Conservation (phyloP, 768 basidiomycete species). For the Collybiopsis confluens region DNA sequence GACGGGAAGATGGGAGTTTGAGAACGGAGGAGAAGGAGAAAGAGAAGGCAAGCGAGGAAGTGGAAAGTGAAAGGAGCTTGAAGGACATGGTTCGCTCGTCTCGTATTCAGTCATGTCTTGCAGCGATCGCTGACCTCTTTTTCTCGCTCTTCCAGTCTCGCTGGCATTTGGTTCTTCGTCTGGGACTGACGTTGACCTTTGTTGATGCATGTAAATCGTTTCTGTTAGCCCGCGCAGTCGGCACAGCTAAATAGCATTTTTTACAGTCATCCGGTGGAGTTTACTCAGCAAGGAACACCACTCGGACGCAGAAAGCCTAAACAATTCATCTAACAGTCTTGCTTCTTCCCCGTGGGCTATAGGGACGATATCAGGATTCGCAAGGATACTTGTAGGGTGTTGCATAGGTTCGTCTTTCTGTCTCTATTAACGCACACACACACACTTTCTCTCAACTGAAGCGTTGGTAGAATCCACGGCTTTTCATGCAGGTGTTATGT, state of each 20-base stretch:
- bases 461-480: slow-evolving; percentile 62
- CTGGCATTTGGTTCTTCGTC: slow-evolving; percentile 53
- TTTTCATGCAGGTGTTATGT: slow-evolving; percentile 66
- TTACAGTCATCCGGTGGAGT: slow-evolving; percentile 81
- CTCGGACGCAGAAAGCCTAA: slow-evolving; percentile 20
- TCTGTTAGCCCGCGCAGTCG: too few species aligned
- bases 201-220: slow-evolving; percentile 67
- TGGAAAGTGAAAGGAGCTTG: too few species aligned
- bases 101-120: too few species aligned
- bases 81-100: too few species aligned
- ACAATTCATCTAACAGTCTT: slow-evolving; percentile 26
- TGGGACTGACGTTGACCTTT: slow-evolving; percentile 55
- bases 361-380: slow-evolving; percentile 45
- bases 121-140: not conserved
- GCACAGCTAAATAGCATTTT: too few species aligned
- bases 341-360: slow-evolving; percentile 52
- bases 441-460: not conserved
- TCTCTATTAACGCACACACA: not conserved
- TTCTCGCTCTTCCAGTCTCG: slow-evolving; percentile 37
- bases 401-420: slow-evolving; percentile 44
- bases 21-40: slow-evolving; percentile 5
- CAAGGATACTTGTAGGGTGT: slow-evolving; percentile 63
- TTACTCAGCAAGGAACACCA: slow-evolving; percentile 48
- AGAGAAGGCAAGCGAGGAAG: slow-evolving; percentile 17
- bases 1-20: slow-evolving; percentile 30